Evolutionary conservation across 2,329 filamentous ascomycete genomes (phyloP), one percentile per base, ranked within the genome.

Genomic region (Cryoendolithus antarcticus): DNA sequence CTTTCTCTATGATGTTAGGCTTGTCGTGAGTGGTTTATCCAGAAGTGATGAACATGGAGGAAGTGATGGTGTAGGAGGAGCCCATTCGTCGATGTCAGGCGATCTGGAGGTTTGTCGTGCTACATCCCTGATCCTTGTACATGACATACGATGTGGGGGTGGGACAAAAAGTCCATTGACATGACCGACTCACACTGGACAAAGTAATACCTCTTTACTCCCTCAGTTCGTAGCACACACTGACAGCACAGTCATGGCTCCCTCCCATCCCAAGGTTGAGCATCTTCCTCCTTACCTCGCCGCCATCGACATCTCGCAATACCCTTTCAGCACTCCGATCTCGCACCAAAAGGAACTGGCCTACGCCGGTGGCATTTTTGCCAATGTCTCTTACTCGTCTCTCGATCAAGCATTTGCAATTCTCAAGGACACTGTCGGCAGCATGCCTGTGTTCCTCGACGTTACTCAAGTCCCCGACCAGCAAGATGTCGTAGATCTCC

Each of bases 401-500:
- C 54, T 72, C 49, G 63, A 70, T 35, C 49, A 61, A 30, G 63
- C 68, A 7, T 63, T 73, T 34, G 31, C 52, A 15, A 74, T 80
- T 53, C 63, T 81, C 32, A 68, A 70, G 39, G 60, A 70, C 37
- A 72, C 76, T 32, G 71, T 77, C 46, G 64, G 67, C 39, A 60
- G 62, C 6, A 71, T 75, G 38, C 60, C 69, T 48, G 74, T 83
- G 47, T 86, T 82, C 58, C 74, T 94, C 48, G 85, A 94, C 52
- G 86, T 79, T 37, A 80, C 82, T 4, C 64, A 65, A 13, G 69
- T 96, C 30, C 61, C 73, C 27, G 77, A 77, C 8, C 66, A 69
- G 40, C 80, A 86, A 48, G 82, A 93, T 47, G 69, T 96, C 29
- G 65, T 89, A 39, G 74, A 82, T 34, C 71, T 96, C 29, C 75